These are phyloP conservation scores for Francoa sonchifolia DNA, from an alignment of 441 rosid genomes.

Conservation along the genomic window DNA sequence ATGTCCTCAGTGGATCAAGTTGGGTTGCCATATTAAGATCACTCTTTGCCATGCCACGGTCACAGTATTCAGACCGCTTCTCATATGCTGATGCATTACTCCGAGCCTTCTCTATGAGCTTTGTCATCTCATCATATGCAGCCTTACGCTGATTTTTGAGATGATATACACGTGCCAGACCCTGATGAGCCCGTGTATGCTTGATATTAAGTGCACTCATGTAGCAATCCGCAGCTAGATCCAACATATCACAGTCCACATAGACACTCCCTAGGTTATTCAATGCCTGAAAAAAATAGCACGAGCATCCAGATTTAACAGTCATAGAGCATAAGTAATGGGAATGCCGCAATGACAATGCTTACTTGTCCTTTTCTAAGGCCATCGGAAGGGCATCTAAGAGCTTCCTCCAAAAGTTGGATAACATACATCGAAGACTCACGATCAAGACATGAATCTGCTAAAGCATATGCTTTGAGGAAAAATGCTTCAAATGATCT, in stretches of 20 bases:
- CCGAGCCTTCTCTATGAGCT: slow-evolving; percentile 78
- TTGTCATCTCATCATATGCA: slow-evolving; percentile 95
- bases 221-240: slow-evolving; percentile 85
- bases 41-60: slow-evolving; percentile 82
- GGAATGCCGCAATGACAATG: too few species aligned
- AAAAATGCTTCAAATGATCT: slow-evolving; percentile 97
- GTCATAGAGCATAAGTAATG: too few species aligned
- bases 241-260: slow-evolving; percentile 82
- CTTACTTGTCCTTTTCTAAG: slow-evolving; percentile 95
- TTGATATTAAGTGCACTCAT: slow-evolving; percentile 80
- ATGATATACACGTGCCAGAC: slow-evolving; percentile 86
- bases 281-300: slow-evolving; percentile 49
- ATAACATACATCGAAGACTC: slow-evolving; percentile 63
- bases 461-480: slow-evolving; percentile 85
- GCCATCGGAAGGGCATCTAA: slow-evolving; percentile 96
- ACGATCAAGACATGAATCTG: slow-evolving; percentile 62
- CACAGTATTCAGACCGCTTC: slow-evolving; percentile 94
- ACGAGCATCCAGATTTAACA: too few species aligned
- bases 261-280: slow-evolving; percentile 83
- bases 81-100: slow-evolving; percentile 88
- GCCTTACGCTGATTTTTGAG: slow-evolving; percentile 69
- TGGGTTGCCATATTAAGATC: slow-evolving; percentile 76
- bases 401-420: slow-evolving; percentile 85
- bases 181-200: slow-evolving; percentile 96
- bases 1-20: slow-evolving; percentile 85